Evolutionary conservation across 176 grass and related monocot genomes (phyloP).

Genomic region (Eremochloa ophiuroides): DNA sequence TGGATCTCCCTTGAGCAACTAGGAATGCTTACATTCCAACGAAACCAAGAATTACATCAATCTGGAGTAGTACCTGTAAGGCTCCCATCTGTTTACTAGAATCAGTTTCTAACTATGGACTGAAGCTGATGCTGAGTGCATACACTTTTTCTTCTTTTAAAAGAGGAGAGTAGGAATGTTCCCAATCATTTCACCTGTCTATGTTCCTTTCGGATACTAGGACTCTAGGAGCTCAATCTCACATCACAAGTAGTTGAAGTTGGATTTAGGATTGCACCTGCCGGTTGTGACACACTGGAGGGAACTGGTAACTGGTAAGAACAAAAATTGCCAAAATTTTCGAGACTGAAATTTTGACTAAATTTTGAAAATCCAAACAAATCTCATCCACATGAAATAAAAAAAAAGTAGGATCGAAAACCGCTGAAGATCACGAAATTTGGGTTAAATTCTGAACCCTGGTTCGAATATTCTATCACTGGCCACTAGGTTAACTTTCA

Average conservation of each 20-base stretch:
- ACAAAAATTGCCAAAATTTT: not conserved
- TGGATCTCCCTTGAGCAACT: not conserved
- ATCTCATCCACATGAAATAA: not conserved
- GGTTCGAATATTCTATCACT: not conserved
- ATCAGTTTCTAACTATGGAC: not conserved
- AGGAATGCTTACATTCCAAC: not conserved
- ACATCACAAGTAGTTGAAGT: not conserved
- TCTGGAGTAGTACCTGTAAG: not conserved
- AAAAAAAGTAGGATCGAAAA: no score
- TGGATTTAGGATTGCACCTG: not conserved
- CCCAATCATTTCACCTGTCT: not conserved
- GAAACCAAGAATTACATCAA: not conserved
- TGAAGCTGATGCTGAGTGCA: not conserved
- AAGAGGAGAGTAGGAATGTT: not conserved
- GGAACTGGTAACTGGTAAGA: not conserved
- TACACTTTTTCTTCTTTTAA: not conserved
- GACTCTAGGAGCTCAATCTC: constrained; percentile 3
- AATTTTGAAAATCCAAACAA: not conserved
- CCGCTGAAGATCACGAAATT: not conserved
- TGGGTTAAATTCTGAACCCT: not conserved
- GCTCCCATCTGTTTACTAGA: not conserved
- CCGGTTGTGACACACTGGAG: not conserved
- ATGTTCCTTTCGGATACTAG: not conserved
- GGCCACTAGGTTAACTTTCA: no score
- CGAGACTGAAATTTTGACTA: not conserved